phyloP scores from a whole-genome alignment of 208 protist genomes.

The Crithidia sp. region DNA sequence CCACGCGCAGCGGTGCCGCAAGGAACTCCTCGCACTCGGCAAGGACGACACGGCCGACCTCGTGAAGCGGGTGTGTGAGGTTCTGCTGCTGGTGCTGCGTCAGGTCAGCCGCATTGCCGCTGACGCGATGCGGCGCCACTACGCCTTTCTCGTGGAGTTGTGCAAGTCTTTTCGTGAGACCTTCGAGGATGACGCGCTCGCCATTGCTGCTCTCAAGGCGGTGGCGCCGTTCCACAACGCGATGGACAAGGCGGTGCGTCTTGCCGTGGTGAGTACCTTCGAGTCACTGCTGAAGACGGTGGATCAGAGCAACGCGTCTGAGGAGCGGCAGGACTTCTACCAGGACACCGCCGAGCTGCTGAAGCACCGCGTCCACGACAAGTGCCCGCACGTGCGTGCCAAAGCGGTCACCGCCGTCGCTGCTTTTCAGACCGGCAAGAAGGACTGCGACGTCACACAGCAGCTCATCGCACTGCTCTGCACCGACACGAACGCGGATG shows the following conservation, averaged over 20 bases:
- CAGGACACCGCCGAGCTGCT: constrained; percentile 77
- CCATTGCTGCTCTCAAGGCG: constrained; percentile 59
- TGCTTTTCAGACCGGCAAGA: constrained; percentile 85
- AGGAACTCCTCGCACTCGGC: constrained; percentile 45
- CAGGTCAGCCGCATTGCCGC: constrained; percentile 69
- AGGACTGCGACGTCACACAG: constrained; percentile 87
- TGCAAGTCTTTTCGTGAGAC: constrained; percentile 68
- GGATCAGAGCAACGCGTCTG: constrained; percentile 76
- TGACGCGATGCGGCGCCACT: constrained; percentile 80
- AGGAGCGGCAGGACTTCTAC: constrained; percentile 87
- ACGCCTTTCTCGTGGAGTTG: constrained; percentile 75
- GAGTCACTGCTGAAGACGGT: constrained; percentile 78
- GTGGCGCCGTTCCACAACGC: constrained; percentile 84
- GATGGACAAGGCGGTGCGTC: constrained; percentile 80
- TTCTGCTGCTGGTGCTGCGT: constrained; percentile 75
- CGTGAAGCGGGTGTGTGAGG: constrained; percentile 49
- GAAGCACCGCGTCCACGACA: constrained; percentile 84
- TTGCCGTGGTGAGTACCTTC: constrained; percentile 73
- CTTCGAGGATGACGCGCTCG: constrained; percentile 56
- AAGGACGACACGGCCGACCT: constrained; percentile 10
- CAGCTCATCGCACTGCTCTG: constrained; percentile 85
- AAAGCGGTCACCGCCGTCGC: constrained; percentile 66
- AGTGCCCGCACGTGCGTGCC: constrained; percentile 72
- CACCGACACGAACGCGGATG: constrained; percentile 80
- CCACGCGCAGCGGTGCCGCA: constrained; percentile 67